Evolutionary conservation across 257 asterid species (phyloP).

Genomic region (Plantago major): DNA sequence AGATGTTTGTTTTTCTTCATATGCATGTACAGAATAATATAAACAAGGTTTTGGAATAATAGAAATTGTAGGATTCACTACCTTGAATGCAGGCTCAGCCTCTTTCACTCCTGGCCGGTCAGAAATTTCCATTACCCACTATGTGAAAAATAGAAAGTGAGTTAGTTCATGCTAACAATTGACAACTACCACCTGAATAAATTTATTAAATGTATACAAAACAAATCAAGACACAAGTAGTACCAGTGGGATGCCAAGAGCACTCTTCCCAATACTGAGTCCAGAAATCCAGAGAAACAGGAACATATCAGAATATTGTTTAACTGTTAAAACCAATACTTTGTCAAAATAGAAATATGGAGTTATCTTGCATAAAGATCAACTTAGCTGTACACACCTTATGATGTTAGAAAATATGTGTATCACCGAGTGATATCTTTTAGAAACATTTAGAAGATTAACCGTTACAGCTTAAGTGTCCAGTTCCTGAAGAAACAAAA

Average conservation of each 20-base stretch:
- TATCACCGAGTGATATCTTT: background rate
- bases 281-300: conserved; percentile 26
- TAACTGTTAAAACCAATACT: conserved; percentile 12
- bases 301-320: conserved; percentile 22
- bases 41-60: background rate
- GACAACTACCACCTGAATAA: conserved; percentile 13
- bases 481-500: background rate
- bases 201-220: background rate
- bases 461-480: background rate
- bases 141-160: conserved; percentile 15
- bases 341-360: background rate
- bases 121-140: conserved; percentile 67
- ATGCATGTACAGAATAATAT: background rate
- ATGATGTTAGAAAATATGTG: background rate
- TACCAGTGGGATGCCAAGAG: conserved; percentile 57
- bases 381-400: conserved; percentile 7
- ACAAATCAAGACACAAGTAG: conserved; percentile 19
- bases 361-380: conserved; percentile 7
- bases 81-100: conserved; percentile 68
- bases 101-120: conserved; percentile 54
- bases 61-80: conserved; percentile 18
- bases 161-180: conserved; percentile 19
- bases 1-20: background rate
- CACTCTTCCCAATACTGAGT: conserved; percentile 64
- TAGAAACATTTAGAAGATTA: background rate